Evolutionary conservation across 1,284 basidiomycete species (phyloP).

Genomic region (Malassezia cuniculi): DNA sequence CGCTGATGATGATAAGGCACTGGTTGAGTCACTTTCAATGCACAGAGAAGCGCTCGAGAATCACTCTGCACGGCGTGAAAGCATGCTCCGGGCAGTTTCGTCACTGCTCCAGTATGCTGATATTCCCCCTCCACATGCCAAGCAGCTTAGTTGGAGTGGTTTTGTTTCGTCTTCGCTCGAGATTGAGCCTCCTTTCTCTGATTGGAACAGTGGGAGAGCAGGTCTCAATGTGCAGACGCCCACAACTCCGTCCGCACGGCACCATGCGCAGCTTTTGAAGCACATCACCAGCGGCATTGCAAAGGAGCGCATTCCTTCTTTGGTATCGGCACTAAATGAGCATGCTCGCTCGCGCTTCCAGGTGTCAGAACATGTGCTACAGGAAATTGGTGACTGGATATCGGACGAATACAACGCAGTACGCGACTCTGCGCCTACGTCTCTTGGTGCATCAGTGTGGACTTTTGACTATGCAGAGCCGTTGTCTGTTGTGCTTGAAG

Average conservation of each 20-base stretch:
- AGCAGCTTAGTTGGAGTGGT: constrained; percentile 1
- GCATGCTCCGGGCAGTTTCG: no score
- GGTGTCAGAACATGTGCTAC: background rate
- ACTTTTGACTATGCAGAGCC: constrained; percentile 14
- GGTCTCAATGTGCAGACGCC: constrained; percentile 1
- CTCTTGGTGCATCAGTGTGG: constrained; percentile 8
- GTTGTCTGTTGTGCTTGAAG: constrained; percentile 5
- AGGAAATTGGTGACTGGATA: constrained; percentile 2
- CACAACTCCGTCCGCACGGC: constrained; percentile 4
- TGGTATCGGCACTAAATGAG: background rate
- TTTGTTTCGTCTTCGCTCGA: constrained; percentile 4
- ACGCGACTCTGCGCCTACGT: background rate
- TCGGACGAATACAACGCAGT: background rate
- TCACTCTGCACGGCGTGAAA: no score
- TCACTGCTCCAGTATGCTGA: background rate
- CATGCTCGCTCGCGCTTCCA: background rate
- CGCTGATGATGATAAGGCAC: no score
- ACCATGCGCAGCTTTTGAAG: constrained; percentile 1
- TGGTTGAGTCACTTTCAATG: no score
- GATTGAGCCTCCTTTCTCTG: constrained; percentile 6
- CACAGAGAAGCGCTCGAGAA: no score
- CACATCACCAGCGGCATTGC: no score
- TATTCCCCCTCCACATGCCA: constrained; percentile 3
- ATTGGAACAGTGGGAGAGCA: constrained; percentile 5
- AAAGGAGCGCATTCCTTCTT: background rate